A percentile compares a stretch with the other conserved stretches of the same genome.
Conservation (phyloP, 2,329 filamentous ascomycete species). For the Parastagonospora avenae region DNA sequence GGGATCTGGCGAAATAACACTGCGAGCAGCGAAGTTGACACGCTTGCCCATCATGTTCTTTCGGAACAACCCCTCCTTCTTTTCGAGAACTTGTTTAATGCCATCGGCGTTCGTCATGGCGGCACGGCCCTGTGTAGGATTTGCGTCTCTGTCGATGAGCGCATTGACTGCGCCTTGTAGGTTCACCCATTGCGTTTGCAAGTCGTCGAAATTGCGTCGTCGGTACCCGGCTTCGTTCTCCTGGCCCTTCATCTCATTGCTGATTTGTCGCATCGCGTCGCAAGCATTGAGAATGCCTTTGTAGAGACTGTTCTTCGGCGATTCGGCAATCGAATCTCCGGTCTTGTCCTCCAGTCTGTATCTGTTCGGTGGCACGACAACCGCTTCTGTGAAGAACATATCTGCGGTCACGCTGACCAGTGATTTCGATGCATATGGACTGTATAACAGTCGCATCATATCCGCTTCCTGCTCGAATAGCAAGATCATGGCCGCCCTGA, state of each 20-base stretch:
- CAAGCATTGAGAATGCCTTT: conserved; percentile 81
- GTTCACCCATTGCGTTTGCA: conserved; percentile 80
- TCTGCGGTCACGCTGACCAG: conserved; percentile 67
- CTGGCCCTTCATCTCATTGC: conserved; percentile 66
- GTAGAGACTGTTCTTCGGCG: conserved; percentile 86
- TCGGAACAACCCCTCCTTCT: conserved; percentile 96
- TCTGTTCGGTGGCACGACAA: conserved; percentile 90
- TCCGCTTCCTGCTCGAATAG: conserved; percentile 89
- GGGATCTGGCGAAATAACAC: conserved; percentile 96
- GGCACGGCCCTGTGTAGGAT: conserved; percentile 77
- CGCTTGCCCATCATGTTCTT: conserved; percentile 99
- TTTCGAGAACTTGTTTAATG: conserved; percentile 97
- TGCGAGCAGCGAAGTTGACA: conserved; percentile 96
- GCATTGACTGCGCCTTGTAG: conserved; percentile 91
- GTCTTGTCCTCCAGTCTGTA: conserved; percentile 87
- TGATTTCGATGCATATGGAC: conserved; percentile 70
- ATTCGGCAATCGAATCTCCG: conserved; percentile 82
- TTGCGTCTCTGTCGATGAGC: conserved; percentile 88
- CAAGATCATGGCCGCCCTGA: conserved; percentile 75
- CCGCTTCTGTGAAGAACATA: conserved; percentile 90
- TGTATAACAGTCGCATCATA: conserved; percentile 83
- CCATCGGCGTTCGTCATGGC: conserved; percentile 84
- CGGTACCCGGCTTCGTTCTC: conserved; percentile 49
- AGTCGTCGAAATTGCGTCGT: conserved; percentile 70
- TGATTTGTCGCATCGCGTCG: conserved; percentile 74